Base-by-base conservation (phyloP, 768 basidiomycete genomes). In the Psilocybe cyanescens region DNA sequence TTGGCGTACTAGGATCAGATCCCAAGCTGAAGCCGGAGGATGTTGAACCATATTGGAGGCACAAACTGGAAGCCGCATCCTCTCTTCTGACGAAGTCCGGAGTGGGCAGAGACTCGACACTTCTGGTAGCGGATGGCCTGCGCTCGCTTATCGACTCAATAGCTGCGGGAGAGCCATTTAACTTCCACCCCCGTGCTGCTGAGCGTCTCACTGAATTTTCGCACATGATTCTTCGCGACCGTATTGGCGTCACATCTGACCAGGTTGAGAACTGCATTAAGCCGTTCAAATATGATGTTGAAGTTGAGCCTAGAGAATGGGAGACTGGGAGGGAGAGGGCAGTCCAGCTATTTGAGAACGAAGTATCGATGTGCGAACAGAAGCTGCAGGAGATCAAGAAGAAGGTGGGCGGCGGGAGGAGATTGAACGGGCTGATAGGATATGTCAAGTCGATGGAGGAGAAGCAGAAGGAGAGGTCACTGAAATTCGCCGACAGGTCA, bases 261-360 rank as follows among this genome's bases (percentile, higher is more conserved):
- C 97, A 99, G 76, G 97, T 99, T 14, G 97, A 99, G 80, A 99
- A 99, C 74, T 97, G 94, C 75, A 98, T 99, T 82, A 99, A 99
- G 76, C 97, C 97, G 30, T 98, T 87, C 84, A 99, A 99, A 80
- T 97, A 97, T 70, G 97, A 99, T 70, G 89, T 99, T 29, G 97
- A 99, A 72, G 91, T 98, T 12, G 95, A 98, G 64, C 83, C 86
- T 12, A 80, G 89, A 45, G 97, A 99, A 74, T 99, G 97, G 97
- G 92, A 94, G 67, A 70, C 80, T 2, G 97, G 97, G 0, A 79
- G 96, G 52, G 83, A 82, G 66, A 80, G 86, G 53, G 86, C 94
- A 1, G 83, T 94, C 58, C 85, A 86, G 57, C 78, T 96, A 66
- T 92, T 97, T 67, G 90, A 94, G 76, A 87, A 86, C 69, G 97